Evolutionary conservation across 306 rosid genomes (phyloP).

Genomic region (Pachyrhizus erosus): DNA sequence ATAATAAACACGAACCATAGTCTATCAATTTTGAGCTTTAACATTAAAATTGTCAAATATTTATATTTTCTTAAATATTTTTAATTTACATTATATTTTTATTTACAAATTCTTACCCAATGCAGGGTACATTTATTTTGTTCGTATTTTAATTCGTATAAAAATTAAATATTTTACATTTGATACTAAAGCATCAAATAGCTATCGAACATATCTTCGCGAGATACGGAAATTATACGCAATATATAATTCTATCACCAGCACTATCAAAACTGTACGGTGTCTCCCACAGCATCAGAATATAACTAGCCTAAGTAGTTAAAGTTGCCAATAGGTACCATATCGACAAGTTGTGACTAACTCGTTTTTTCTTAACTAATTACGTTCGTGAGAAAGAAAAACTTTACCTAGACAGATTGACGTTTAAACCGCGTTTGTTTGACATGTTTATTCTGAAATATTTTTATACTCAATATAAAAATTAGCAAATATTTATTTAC

Average conservation of each 20-base stretch:
- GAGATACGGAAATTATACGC: conserved; percentile 28
- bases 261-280: neutral
- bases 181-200: neutral
- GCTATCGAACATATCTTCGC: neutral
- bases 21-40: no score
- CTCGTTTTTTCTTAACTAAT: conserved; percentile 6
- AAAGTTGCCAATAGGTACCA: neutral
- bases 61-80: no score
- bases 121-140: neutral
- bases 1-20: no score
- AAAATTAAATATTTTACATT: neutral
- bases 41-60: no score
- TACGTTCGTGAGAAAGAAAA: conserved; percentile 1
- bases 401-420: conserved; percentile 42
- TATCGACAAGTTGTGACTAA: neutral
- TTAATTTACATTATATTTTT: no score
- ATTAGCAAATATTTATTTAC: neutral
- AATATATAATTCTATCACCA: neutral
- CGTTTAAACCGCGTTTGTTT: conserved; percentile 32
- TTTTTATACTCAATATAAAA: conserved; percentile 23
- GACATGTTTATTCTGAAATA: conserved; percentile 14
- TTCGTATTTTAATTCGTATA: neutral
- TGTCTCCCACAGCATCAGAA: conserved; percentile 6
- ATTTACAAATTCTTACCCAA: neutral
- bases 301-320: conserved; percentile 8